phyloP scores from a whole-genome alignment of 176 grass and related monocot genomes.

The Dendrocalamus sinicus region DNA sequence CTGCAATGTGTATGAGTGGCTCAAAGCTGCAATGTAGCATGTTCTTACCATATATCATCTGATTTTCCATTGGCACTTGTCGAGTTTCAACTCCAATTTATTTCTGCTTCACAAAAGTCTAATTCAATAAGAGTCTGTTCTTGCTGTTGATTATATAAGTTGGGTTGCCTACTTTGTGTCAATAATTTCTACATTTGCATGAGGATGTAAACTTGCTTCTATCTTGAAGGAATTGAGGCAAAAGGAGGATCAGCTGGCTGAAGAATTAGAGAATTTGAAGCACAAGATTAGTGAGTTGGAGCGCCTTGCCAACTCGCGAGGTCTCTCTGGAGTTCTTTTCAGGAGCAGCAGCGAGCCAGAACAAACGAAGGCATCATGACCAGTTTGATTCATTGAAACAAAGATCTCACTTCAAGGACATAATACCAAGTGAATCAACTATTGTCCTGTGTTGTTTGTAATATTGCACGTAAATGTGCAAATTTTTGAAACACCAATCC shows the following conservation, averaged over 20 bases:
- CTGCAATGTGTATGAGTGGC: not conserved
- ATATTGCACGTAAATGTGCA: not conserved
- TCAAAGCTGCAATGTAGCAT: not conserved
- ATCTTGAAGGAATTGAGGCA: constrained; percentile 55
- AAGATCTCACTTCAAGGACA: not conserved
- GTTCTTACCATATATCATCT: not conserved
- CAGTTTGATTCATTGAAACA: constrained; percentile 12
- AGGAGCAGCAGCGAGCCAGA: constrained; percentile 36
- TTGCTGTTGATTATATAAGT: not conserved
- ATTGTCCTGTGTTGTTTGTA: not conserved
- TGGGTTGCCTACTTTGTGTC: not conserved
- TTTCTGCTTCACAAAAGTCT: not conserved
- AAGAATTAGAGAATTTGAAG: constrained; percentile 51
- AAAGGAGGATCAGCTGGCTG: constrained; percentile 57
- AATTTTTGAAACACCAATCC: not conserved
- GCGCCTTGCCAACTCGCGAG: constrained; percentile 42
- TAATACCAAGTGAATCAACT: not conserved
- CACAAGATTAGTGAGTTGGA: constrained; percentile 59
- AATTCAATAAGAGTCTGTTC: not conserved
- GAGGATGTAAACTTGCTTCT: constrained; percentile 17
- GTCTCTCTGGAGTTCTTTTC: constrained; percentile 60
- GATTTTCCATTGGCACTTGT: not conserved
- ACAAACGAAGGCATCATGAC: constrained; percentile 28
- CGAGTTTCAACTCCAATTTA: constrained; percentile 5
- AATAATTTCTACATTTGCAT: constrained; percentile 3